Conservation (phyloP, 192 early-diverging fungal species). For the Coemansia sp. region DNA sequence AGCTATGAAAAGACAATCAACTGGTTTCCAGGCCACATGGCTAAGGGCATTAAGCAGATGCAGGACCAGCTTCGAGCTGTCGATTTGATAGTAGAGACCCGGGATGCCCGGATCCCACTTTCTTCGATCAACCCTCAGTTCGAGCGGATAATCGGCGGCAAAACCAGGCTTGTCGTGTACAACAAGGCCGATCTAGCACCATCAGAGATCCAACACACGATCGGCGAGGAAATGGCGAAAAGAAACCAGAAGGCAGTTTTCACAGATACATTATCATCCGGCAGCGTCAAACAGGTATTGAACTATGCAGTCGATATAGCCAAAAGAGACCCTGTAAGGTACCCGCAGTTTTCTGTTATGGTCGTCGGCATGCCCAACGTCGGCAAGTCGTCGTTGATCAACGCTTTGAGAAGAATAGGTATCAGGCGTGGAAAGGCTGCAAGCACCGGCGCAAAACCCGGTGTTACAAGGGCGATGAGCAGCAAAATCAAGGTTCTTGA, state of each 20-base stretch:
- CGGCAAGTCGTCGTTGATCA: conserved; percentile 92
- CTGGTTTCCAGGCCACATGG: conserved; percentile 90
- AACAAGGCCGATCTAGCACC: conserved; percentile 92
- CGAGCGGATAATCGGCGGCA: conserved; percentile 62
- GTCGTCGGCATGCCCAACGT: conserved; percentile 97
- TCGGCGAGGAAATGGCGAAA: conserved; percentile 34
- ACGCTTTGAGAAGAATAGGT: conserved; percentile 78
- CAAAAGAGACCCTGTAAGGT: conserved; percentile 41
- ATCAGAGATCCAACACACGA: conserved; percentile 36
- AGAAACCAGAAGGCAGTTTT: conserved; percentile 63
- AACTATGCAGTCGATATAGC: conserved; percentile 61
- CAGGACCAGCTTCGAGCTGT: conserved; percentile 67
- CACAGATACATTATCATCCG: conserved; percentile 60
- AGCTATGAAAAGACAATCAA: conserved; percentile 69
- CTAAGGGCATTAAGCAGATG: conserved; percentile 73
- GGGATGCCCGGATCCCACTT: conserved; percentile 92
- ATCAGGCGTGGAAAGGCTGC: conserved; percentile 77
- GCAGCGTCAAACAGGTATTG: conserved; percentile 69
- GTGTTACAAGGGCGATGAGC: conserved; percentile 78
- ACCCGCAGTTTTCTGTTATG: conserved; percentile 60
- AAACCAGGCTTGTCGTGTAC: conserved; percentile 81
- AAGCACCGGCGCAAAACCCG: conserved; percentile 79
- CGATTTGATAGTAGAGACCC: conserved; percentile 89
- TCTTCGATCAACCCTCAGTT: conserved; percentile 87
- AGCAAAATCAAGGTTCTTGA: conserved; percentile 80